Evolutionary conservation across 306 rosid species (phyloP).

Genomic region (Leucaena leucocephala): DNA sequence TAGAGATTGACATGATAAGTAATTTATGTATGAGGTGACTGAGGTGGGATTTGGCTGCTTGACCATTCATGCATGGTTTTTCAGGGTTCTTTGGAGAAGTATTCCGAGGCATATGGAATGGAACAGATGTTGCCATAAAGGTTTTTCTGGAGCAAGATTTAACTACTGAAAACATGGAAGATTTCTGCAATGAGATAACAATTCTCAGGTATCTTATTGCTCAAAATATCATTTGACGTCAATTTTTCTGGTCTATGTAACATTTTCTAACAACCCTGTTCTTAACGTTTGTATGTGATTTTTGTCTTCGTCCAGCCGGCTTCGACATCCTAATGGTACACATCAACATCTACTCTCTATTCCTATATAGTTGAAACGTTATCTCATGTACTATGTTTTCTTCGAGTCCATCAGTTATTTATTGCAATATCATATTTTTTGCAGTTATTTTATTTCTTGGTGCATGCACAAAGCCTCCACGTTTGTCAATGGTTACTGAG

Average conservation of each 20-base stretch:
- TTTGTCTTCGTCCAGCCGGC: constrained; percentile 68
- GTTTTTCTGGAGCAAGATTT: constrained; percentile 96
- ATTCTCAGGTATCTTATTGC: constrained; percentile 75
- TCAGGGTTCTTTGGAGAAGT: constrained; percentile 98
- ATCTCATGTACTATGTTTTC: constrained; percentile 30
- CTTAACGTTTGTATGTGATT: constrained; percentile 23
- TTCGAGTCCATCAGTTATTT: constrained; percentile 29
- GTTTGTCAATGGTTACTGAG: constrained; percentile 94
- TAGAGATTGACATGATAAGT: neutral
- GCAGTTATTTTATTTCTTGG: constrained; percentile 99
- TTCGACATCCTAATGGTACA: constrained; percentile 98
- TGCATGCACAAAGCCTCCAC: constrained; percentile 98
- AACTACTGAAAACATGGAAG: constrained; percentile 96
- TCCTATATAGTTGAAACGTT: constrained; percentile 12
- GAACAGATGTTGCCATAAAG: constrained; percentile 96
- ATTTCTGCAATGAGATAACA: constrained; percentile 94
- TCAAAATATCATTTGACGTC: constrained; percentile 21
- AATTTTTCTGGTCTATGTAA: constrained; percentile 29
- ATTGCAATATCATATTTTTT: constrained; percentile 40
- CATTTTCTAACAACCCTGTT: constrained; percentile 43
- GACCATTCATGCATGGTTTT: constrained; percentile 36
- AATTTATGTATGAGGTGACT: neutral
- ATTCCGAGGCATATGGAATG: constrained; percentile 95
- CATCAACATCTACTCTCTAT: constrained; percentile 26
- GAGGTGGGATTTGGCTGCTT: constrained; percentile 22